phyloP scores from a whole-genome alignment of 139 green algal genomes.

The Closterium sp. region DNA sequence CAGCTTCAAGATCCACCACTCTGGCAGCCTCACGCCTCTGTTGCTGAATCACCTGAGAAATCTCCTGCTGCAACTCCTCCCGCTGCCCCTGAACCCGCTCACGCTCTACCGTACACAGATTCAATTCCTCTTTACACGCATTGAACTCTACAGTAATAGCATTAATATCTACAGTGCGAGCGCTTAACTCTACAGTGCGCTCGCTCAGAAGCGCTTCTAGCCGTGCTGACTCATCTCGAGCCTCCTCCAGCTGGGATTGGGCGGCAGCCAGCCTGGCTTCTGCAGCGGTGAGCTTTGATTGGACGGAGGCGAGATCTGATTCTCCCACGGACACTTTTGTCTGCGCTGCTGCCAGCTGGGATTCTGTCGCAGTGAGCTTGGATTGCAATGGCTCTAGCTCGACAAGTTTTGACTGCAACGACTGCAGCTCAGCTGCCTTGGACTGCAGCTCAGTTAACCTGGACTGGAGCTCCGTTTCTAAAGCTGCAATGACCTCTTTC shows the following conservation, averaged over 20 bases:
- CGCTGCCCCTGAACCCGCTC: not conserved
- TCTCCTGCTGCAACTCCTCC: not conserved
- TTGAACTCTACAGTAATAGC: not conserved
- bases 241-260: not conserved
- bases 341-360: not conserved
- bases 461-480: not conserved
- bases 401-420: no score
- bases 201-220: not conserved
- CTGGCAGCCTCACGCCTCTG: not conserved
- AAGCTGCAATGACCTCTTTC: not conserved
- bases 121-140: not conserved
- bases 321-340: not conserved
- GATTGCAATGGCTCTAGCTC: not conserved
- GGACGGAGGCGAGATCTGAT: not conserved
- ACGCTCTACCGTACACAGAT: not conserved
- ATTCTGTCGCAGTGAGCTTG: not conserved
- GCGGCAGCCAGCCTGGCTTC: not conserved
- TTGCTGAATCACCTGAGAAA: not conserved
- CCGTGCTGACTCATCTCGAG: not conserved
- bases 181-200: not conserved
- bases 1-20: slow-evolving; percentile 1
- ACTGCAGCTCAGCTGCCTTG: not conserved
- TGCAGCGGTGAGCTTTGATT: not conserved
- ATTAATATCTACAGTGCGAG: not conserved
- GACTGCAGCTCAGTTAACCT: not conserved